Conservation (phyloP, 1,284 basidiomycete species). For the Sporisorium scitamineum region DNA sequence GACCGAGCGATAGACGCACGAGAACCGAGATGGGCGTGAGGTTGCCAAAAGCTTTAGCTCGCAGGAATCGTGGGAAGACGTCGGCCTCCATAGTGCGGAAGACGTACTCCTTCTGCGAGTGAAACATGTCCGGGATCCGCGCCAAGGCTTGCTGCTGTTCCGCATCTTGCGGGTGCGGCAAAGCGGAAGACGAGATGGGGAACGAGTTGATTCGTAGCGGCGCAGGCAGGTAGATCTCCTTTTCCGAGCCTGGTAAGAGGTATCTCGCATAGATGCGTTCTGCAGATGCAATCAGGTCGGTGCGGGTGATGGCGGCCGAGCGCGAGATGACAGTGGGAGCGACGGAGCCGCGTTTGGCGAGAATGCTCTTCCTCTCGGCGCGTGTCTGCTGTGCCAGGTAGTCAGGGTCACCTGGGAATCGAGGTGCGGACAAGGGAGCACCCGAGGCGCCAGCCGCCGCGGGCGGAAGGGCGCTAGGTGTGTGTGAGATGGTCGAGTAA, state of each 20-base stretch:
- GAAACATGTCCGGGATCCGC: slow-evolving; percentile 95
- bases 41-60: slow-evolving; percentile 96
- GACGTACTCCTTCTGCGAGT: slow-evolving; percentile 93
- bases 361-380: slow-evolving; percentile 53
- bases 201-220: slow-evolving; percentile 67
- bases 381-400: slow-evolving; percentile 52
- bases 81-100: slow-evolving; percentile 97
- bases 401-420: slow-evolving; percentile 66
- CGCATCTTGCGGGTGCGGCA: slow-evolving; percentile 76
- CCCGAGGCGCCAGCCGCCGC: slow-evolving; percentile 2
- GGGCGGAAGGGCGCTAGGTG: slow-evolving; percentile 20
- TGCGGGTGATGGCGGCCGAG: slow-evolving; percentile 86
- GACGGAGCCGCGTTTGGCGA: slow-evolving; percentile 59
- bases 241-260: slow-evolving; percentile 76
- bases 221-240: slow-evolving; percentile 90
- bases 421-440: slow-evolving; percentile 42
- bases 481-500: slow-evolving; percentile 37
- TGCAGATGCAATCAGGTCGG: slow-evolving; percentile 89
- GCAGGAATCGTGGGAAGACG: slow-evolving; percentile 89
- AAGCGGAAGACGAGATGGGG: slow-evolving; percentile 73
- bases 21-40: slow-evolving; percentile 89
- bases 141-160: slow-evolving; percentile 82
- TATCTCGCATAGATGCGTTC: slow-evolving; percentile 96
- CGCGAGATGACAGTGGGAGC: slow-evolving; percentile 77
- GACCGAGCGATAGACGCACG: slow-evolving; percentile 78